Percentiles rank a stretch among this genome's conserved stretches.
phyloP scores from a whole-genome alignment of 176 grass and related monocot species.

The Metroxylon sagu region DNA sequence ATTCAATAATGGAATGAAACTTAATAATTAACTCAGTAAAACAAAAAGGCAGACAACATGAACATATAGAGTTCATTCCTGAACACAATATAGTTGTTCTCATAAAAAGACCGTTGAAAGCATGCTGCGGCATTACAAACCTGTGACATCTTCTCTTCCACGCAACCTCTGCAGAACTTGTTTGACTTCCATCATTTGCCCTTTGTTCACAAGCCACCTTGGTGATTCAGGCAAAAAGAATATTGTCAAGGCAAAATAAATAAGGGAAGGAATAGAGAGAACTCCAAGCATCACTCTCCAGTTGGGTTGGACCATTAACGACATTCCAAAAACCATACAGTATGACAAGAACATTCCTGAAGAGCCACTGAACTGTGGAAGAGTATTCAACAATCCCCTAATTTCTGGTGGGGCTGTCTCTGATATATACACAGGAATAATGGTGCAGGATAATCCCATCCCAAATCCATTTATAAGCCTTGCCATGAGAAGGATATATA shows the following conservation, averaged over 20 bases:
- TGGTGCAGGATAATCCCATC: slow-evolving; percentile 61
- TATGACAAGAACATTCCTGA: slow-evolving; percentile 76
- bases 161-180: slow-evolving; percentile 50
- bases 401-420: slow-evolving; percentile 77
- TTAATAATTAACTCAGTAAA: too few relatives aligned
- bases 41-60: background rate
- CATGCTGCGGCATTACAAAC: background rate
- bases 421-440: slow-evolving; percentile 85
- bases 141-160: slow-evolving; percentile 47
- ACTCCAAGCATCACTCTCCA: slow-evolving; percentile 79
- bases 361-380: slow-evolving; percentile 70
- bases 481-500: slow-evolving; percentile 52
- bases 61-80: background rate
- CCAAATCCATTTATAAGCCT: slow-evolving; percentile 67
- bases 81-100: background rate
- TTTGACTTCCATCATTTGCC: slow-evolving; percentile 57
- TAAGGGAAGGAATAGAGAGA: slow-evolving; percentile 34
- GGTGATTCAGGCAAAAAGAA: slow-evolving; percentile 62
- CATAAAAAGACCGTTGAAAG: background rate
- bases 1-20: too few relatives aligned
- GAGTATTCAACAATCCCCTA: slow-evolving; percentile 60
- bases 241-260: slow-evolving; percentile 44
- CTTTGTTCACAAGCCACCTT: slow-evolving; percentile 86
- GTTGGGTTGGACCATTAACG: slow-evolving; percentile 39
- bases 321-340: slow-evolving; percentile 74